Conservation (phyloP, 2,329 filamentous ascomycete genomes). For the Aspergillus flavus region DNA sequence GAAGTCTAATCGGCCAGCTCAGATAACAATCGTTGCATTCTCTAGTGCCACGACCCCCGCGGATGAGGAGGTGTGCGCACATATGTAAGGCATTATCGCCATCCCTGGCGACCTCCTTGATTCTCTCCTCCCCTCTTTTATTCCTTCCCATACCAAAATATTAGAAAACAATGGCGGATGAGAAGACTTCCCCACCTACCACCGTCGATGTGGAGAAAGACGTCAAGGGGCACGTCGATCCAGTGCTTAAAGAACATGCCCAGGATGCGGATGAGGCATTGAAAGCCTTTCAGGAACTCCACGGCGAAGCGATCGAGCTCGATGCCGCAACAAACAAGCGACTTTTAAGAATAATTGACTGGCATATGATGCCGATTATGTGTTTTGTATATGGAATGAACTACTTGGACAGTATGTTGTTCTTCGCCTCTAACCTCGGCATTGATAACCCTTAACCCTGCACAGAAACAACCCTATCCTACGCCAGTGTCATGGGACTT, state of each 20-base stretch:
- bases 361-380: conserved; percentile 63
- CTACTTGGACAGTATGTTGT: conserved; percentile 53
- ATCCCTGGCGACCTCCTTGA: neutral
- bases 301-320: conserved; percentile 56
- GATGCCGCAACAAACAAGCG: conserved; percentile 60
- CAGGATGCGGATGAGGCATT: conserved; percentile 64
- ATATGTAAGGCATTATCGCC: conserved; percentile 1
- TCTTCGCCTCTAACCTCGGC: neutral
- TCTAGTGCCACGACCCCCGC: neutral
- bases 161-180: conserved; percentile 32
- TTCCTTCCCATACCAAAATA: neutral
- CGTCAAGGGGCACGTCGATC: conserved; percentile 24
- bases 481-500: conserved; percentile 58
- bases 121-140: neutral
- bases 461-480: conserved; percentile 52
- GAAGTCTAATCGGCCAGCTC: neutral
- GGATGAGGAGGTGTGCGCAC: neutral
- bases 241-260: conserved; percentile 53
- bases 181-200: conserved; percentile 37
- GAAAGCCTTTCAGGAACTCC: conserved; percentile 55
- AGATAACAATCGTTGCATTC: conserved; percentile 6
- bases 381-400: conserved; percentile 62
- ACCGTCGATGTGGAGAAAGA: conserved; percentile 25
- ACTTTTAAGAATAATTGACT: conserved; percentile 64
- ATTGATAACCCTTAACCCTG: neutral